Evolutionary conservation across 1,139 yeast species (phyloP), one percentile per base, ranked within the genome.

Genomic region (Zygotorulaspora mrakii): DNA sequence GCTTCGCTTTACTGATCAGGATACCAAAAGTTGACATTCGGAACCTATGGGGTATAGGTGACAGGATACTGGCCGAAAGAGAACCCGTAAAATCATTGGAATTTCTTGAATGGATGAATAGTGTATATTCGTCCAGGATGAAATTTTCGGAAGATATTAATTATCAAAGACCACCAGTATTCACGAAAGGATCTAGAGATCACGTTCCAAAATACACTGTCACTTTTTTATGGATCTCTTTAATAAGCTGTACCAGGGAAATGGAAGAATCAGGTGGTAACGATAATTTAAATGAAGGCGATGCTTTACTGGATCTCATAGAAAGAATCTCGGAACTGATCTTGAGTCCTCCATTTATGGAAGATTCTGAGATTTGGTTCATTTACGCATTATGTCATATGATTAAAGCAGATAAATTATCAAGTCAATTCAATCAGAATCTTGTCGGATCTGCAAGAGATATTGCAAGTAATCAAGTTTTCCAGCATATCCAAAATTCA

Each of bases 31-130:
- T 75, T 4, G 84, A 80, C 55, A 54, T 79, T 2, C 62, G 77
- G 43, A 62, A 71, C 1, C 57, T 79, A 7, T 80, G 87, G 86
- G 74, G 81, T 1, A 34, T 78, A 1, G 86, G 83, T 0, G 61
- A 77, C 3, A 71, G 69, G 35, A 67, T 74, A 7, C 47, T 74
- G 37, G 40, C 43, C 20, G 46, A 53, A 9, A 31, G 37, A n/a
- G 43, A 48, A 17, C 35, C 38, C 9, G 17, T 32, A 11, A 49
- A 41, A 22, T 42, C 51, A 5, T 33, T 57, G n/a, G 55, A 55
- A 11, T 61, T 59, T 40, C 37, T 61, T 28, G 56, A 55, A 27
- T 61, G 64, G 64, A 47, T 60, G 50, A 52, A 50, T 28, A 52
- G 48, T 17, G 55, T 60, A 3, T 58, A 47, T 34, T 49, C 61